These are phyloP conservation scores for Tubosaeta sp. DNA, from an alignment of 768 basidiomycete genomes.

Conservation along the genomic window DNA sequence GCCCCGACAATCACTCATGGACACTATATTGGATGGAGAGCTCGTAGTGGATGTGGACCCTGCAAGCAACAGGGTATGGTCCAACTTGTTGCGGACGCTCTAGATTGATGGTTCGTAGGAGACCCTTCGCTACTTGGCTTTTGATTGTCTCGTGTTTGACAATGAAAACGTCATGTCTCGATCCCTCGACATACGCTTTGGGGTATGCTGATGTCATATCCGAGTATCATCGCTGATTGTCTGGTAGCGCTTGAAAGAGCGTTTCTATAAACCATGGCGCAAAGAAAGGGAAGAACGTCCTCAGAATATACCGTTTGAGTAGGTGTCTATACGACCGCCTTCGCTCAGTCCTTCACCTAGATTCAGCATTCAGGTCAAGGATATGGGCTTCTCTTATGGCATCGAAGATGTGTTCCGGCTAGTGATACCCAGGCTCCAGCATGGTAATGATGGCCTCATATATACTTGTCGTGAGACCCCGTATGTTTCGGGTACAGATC, in stretches of 20 bases:
- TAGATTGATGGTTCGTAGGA: slow-evolving; percentile 45
- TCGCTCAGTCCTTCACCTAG: slow-evolving; percentile 5
- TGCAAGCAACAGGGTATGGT: slow-evolving; percentile 58
- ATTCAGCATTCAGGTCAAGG: slow-evolving; percentile 78
- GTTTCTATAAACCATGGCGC: slow-evolving; percentile 78
- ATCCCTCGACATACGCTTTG: slow-evolving; percentile 82
- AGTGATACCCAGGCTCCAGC: slow-evolving; percentile 81
- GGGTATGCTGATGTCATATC: slow-evolving; percentile 48
- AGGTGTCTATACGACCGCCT: slow-evolving; percentile 27
- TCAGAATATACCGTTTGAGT: slow-evolving; percentile 80
- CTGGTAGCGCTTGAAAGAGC: slow-evolving; percentile 55
- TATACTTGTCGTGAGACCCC: slow-evolving; percentile 87
- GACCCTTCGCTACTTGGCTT: slow-evolving; percentile 77
- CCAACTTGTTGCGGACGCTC: neutral
- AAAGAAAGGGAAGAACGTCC: slow-evolving; percentile 69
- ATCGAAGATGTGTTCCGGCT: slow-evolving; percentile 81
- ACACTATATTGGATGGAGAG: slow-evolving; percentile 90
- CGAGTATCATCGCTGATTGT: slow-evolving; percentile 3
- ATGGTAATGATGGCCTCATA: slow-evolving; percentile 94
- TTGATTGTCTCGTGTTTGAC: slow-evolving; percentile 89
- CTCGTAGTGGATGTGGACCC: slow-evolving; percentile 89
- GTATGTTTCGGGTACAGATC: slow-evolving; percentile 81
- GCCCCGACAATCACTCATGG: slow-evolving; percentile 59
- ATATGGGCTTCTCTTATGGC: slow-evolving; percentile 81
- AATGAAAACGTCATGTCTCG: slow-evolving; percentile 83